phyloP scores from a whole-genome alignment of 306 rosid genomes.

The Ormosia emarginata region DNA sequence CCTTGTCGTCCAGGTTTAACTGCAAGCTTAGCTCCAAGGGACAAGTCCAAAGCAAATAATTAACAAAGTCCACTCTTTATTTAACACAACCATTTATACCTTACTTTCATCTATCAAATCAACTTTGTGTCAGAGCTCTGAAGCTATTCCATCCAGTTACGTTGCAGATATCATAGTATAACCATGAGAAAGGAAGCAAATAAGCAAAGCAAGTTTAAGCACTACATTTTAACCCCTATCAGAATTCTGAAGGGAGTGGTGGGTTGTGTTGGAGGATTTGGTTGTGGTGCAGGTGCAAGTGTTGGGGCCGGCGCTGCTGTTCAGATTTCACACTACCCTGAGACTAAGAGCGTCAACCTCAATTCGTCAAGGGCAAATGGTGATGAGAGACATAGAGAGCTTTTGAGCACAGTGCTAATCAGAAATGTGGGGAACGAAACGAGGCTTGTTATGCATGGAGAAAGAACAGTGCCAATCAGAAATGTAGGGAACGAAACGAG shows the following conservation, averaged over 20 bases:
- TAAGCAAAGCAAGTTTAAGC: slow-evolving; percentile 19
- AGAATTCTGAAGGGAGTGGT: slow-evolving; percentile 37
- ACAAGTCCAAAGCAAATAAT: neutral
- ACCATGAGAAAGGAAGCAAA: slow-evolving; percentile 18
- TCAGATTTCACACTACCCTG: neutral
- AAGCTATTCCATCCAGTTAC: neutral
- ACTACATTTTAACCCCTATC: slow-evolving; percentile 29
- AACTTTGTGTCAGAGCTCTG: neutral
- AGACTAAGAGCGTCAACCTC: slow-evolving; percentile 17
- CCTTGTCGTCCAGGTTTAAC: neutral
- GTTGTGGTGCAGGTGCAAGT: slow-evolving; percentile 1
- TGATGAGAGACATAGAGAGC: neutral
- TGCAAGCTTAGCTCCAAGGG: neutral
- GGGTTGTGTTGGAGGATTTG: slow-evolving; percentile 22
- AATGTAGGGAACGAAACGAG: neutral
- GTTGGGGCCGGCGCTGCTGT: neutral
- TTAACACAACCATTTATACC: neutral
- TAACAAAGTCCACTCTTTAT: neutral
- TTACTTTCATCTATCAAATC: neutral
- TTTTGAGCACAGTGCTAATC: neutral
- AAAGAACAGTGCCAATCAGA: neutral
- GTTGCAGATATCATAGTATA: neutral
- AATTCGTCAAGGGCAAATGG: neutral
- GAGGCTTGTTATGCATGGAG: neutral
- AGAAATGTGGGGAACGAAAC: neutral